phyloP scores from a whole-genome alignment of 2,329 filamentous ascomycete species.

The Penicillium paneum region DNA sequence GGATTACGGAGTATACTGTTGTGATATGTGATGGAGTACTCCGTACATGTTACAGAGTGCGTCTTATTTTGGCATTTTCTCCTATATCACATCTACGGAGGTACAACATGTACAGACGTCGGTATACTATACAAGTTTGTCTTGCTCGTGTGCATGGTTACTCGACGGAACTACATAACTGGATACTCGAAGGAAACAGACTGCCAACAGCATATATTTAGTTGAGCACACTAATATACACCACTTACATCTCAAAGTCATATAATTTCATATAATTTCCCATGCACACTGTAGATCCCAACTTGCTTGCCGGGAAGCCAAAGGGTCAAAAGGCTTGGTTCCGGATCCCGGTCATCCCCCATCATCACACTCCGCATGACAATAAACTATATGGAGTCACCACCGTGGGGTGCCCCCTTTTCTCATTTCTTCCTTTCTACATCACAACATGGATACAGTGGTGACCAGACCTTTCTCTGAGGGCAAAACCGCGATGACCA shows the following conservation, averaged over 20 bases:
- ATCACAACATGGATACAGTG: constrained; percentile 24
- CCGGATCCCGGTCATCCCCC: constrained; percentile 7
- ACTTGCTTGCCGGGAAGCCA: not conserved
- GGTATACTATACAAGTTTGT: not conserved
- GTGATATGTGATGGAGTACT: not conserved
- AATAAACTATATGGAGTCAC: constrained; percentile 4
- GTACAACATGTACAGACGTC: no score
- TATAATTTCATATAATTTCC: not conserved
- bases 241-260: not conserved
- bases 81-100: not conserved
- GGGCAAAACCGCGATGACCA: constrained; percentile 27
- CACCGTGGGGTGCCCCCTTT: constrained; percentile 3
- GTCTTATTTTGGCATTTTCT: not conserved
- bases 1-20: not conserved
- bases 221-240: not conserved
- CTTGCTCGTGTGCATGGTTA: not conserved
- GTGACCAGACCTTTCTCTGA: constrained; percentile 24
- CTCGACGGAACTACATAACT: not conserved
- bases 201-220: not conserved
- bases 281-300: constrained; percentile 1
- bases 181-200: not conserved
- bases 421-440: not conserved
- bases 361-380: constrained; percentile 3
- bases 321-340: constrained; percentile 9
- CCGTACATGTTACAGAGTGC: no score